Evolutionary conservation across 495 filamentous ascomycete species (phyloP).

Genomic region (Tuber brumale): DNA sequence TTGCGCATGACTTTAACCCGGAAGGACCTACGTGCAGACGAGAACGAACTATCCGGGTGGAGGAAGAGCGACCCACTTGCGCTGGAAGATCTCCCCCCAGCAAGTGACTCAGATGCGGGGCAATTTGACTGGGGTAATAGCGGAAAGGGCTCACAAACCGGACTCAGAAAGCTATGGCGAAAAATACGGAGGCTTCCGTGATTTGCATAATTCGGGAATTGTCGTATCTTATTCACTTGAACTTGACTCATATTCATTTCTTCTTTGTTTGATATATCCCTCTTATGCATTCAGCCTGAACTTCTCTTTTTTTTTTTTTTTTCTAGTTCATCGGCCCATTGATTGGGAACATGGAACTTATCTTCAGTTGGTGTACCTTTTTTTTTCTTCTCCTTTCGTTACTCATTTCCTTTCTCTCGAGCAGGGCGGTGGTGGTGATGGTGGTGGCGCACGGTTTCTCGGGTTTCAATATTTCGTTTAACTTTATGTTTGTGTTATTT

Average conservation of each 20-base stretch:
- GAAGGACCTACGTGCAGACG: constrained; percentile 70
- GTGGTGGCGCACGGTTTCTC: constrained; percentile 30
- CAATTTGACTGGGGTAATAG: constrained; percentile 36
- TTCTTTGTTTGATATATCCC: constrained; percentile 9
- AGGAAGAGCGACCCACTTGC: constrained; percentile 52
- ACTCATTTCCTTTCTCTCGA: constrained; percentile 11
- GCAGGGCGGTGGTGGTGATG: constrained; percentile 19
- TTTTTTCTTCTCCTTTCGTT: not conserved
- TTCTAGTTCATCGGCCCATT: not conserved
- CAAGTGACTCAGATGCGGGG: constrained; percentile 45
- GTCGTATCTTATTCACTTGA: not conserved
- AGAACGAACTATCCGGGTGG: constrained; percentile 57
- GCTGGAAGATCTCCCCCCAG: constrained; percentile 50
- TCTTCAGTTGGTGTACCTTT: constrained; percentile 11
- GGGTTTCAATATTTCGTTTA: constrained; percentile 28
- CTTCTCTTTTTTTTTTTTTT: constrained; percentile 9
- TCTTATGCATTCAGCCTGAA: constrained; percentile 11
- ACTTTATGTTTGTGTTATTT: constrained; percentile 23
- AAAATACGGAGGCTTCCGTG: constrained; percentile 33
- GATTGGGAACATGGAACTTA: not conserved
- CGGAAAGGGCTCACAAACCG: constrained; percentile 30
- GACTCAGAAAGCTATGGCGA: constrained; percentile 35
- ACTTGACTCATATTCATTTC: constrained; percentile 8
- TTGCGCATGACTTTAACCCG: constrained; percentile 88
- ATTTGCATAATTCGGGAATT: constrained; percentile 4